These are phyloP conservation scores for Vitis cinerea DNA, from an alignment of 164 flowering plant species.

Conservation along the genomic window DNA sequence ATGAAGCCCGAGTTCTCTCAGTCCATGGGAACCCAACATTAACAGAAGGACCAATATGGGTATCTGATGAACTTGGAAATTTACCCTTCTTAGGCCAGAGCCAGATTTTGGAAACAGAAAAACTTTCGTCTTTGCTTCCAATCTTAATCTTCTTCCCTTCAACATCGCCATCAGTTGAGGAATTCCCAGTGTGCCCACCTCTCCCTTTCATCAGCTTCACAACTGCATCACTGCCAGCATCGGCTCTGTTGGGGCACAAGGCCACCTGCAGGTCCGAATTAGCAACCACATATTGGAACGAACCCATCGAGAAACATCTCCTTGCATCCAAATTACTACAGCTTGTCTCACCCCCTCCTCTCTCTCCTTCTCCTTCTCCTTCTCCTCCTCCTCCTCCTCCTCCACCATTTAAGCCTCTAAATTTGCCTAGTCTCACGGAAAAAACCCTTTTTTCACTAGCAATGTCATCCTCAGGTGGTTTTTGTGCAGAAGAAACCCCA, in stretches of 20 bases:
- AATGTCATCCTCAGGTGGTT: constrained; percentile 26
- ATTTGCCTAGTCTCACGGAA: constrained; percentile 65
- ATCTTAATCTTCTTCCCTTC: constrained; percentile 50
- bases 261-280: constrained; percentile 55
- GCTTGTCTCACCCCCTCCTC: constrained; percentile 49
- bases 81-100: constrained; percentile 65
- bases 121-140: constrained; percentile 63
- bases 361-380: constrained; percentile 4
- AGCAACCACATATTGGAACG: constrained; percentile 65
- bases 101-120: constrained; percentile 79
- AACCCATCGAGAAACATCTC: constrained; percentile 75
- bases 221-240: constrained; percentile 11
- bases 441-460: constrained; percentile 46
- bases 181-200: constrained; percentile 27
- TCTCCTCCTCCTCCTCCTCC: constrained; percentile 7
- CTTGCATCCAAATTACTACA: constrained; percentile 57
- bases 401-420: constrained; percentile 32
- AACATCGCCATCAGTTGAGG: constrained; percentile 27
- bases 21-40: constrained; percentile 30
- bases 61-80: constrained; percentile 32
- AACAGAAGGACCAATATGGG: constrained; percentile 24
- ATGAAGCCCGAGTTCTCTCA: constrained; percentile 19
- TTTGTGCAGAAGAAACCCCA: constrained; percentile 24
- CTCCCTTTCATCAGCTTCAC: constrained; percentile 25
- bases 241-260: constrained; percentile 17